Percentiles rank a stretch among this genome's conserved stretches.
phyloP scores from a whole-genome alignment of 1,284 basidiomycete genomes.

The Retiboletus fuscus region DNA sequence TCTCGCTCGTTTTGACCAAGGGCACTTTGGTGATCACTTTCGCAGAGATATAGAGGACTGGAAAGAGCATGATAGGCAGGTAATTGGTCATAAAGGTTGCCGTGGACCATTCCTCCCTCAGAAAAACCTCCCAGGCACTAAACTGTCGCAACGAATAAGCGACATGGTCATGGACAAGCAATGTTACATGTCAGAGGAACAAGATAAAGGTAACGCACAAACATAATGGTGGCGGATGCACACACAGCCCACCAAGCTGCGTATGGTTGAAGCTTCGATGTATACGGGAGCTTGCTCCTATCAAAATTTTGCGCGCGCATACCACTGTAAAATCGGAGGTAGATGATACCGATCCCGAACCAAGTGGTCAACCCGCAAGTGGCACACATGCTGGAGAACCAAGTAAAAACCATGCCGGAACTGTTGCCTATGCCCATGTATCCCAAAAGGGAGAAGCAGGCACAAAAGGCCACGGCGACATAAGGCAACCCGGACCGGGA shows the following conservation, averaged over 20 bases:
- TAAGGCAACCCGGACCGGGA: conserved; percentile 69
- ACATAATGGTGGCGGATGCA: conserved; percentile 52
- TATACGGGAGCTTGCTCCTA: conserved; percentile 63
- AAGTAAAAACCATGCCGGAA: conserved; percentile 65
- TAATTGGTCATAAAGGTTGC: conserved; percentile 62
- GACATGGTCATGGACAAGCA: background rate
- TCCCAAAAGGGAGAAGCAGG: conserved; percentile 64
- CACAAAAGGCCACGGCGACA: conserved; percentile 62
- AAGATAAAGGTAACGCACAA: conserved; percentile 45
- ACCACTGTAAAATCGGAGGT: conserved; percentile 71
- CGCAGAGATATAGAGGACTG: conserved; percentile 62
- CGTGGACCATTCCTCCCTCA: conserved; percentile 50
- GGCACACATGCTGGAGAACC: conserved; percentile 62
- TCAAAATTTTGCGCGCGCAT: conserved; percentile 66
- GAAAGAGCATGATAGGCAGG: conserved; percentile 69
- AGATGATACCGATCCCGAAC: conserved; percentile 70
- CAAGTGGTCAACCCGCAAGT: conserved; percentile 67
- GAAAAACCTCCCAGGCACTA: conserved; percentile 57
- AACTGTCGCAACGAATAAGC: conserved; percentile 43
- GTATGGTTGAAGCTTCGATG: conserved; percentile 57
- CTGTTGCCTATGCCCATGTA: conserved; percentile 60
- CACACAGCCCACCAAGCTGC: conserved; percentile 57
- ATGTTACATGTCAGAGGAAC: too few species aligned
- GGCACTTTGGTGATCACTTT: conserved; percentile 54
- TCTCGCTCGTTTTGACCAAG: conserved; percentile 55